These are phyloP conservation scores for Rhizopogon sp. DNA, from an alignment of 768 basidiomycete genomes.

Conservation along the genomic window DNA sequence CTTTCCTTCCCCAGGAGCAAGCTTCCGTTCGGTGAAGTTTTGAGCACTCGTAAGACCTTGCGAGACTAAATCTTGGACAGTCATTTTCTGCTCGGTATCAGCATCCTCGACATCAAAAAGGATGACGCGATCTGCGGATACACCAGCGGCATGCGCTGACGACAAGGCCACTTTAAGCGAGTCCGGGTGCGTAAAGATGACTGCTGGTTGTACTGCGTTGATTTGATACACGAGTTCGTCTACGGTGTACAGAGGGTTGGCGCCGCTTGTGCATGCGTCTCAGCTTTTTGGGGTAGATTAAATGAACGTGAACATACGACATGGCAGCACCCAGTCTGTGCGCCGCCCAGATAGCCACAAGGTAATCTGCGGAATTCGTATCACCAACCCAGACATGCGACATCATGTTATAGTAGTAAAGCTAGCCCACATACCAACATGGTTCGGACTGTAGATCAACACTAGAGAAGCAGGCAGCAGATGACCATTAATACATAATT, in stretches of 20 bases:
- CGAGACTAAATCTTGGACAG: conserved; percentile 43
- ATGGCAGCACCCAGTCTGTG: conserved; percentile 54
- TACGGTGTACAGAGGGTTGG: conserved; percentile 55
- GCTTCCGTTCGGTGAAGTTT: conserved; percentile 43
- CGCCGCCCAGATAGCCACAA: conserved; percentile 49
- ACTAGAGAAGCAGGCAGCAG: conserved; percentile 32
- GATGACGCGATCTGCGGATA: conserved; percentile 41
- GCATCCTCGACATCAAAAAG: conserved; percentile 28
- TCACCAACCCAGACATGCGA: neutral
- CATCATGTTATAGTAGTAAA: neutral
- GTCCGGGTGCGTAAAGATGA: conserved; percentile 45
- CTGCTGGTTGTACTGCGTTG: conserved; percentile 36
- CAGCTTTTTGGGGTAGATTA: neutral
- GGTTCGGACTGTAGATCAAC: conserved; percentile 62
- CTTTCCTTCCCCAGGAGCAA: conserved; percentile 57
- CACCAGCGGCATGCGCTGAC: conserved; percentile 37
- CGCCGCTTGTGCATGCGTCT: conserved; percentile 35
- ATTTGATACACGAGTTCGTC: conserved; percentile 61
- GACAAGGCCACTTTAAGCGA: conserved; percentile 36
- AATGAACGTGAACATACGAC: conserved; percentile 36
- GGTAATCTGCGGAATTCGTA: conserved; percentile 37
- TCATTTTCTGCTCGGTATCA: conserved; percentile 16
- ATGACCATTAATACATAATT: neutral
- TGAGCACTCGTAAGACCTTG: conserved; percentile 37
- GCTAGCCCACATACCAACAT: conserved; percentile 42